These are phyloP conservation scores for Corymbia maculata DNA, from an alignment of 345 rosid genomes.

Conservation along the genomic window DNA sequence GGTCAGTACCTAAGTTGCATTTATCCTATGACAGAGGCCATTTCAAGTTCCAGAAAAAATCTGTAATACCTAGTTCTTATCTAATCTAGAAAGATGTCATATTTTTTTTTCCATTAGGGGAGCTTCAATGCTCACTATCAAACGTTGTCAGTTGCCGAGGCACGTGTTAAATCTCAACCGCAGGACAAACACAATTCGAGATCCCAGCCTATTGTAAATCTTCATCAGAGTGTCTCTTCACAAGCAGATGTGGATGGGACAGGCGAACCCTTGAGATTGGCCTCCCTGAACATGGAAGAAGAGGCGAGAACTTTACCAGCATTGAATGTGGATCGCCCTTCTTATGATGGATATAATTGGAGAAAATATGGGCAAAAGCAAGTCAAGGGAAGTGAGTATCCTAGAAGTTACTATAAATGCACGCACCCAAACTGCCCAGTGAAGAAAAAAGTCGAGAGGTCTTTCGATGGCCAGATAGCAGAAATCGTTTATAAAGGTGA, in stretches of 20 bases:
- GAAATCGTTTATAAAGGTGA: slow-evolving; percentile 96
- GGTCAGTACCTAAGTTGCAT: slow-evolving; percentile 29
- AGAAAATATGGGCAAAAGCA: slow-evolving; percentile 98
- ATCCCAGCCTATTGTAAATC: slow-evolving; percentile 19
- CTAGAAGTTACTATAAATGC: slow-evolving; percentile 93
- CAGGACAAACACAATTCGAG: slow-evolving; percentile 23
- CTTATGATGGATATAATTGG: slow-evolving; percentile 95
- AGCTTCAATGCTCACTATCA: slow-evolving; percentile 26
- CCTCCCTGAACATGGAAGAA: slow-evolving; percentile 22
- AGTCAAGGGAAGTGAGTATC: slow-evolving; percentile 95
- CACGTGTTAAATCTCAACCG: slow-evolving; percentile 10
- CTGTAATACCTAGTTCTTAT: background rate
- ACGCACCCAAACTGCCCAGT: slow-evolving; percentile 87
- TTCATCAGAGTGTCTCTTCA: slow-evolving; percentile 12
- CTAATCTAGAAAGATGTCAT: background rate
- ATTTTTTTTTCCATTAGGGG: slow-evolving; percentile 28
- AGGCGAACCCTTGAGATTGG: slow-evolving; percentile 17
- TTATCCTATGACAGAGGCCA: background rate
- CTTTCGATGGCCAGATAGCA: slow-evolving; percentile 76
- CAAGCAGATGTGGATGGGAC: slow-evolving; percentile 12
- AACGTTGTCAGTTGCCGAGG: slow-evolving; percentile 11
- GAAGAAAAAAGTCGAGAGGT: slow-evolving; percentile 93
- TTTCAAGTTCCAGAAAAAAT: background rate
- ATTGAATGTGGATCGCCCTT: slow-evolving; percentile 41
- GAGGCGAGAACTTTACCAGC: slow-evolving; percentile 17